phyloP scores from a whole-genome alignment of 192 early-diverging fungal species.

The Backusella psychrophila region DNA sequence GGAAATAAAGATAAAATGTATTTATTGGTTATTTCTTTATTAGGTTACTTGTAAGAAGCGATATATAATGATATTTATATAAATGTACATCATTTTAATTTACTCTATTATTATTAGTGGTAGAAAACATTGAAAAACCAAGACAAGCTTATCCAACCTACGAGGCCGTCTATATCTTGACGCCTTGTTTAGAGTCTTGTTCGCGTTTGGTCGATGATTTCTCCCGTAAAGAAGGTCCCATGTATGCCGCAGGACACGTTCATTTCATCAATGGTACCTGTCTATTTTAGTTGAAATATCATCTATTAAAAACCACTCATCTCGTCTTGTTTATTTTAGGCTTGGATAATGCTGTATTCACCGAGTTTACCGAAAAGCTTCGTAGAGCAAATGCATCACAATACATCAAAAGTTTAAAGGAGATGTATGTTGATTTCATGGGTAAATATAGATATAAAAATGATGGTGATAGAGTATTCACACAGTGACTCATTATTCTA shows the following conservation, averaged over 20 bases:
- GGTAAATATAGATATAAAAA: conserved; percentile 43
- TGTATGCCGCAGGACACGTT: conserved; percentile 62
- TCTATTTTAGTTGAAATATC: not conserved
- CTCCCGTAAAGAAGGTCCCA: conserved; percentile 40
- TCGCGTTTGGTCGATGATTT: conserved; percentile 60
- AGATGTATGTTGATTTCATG: conserved; percentile 82
- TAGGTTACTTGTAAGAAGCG: conserved; percentile 15
- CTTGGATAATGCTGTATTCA: conserved; percentile 60
- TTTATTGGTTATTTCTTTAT: not conserved
- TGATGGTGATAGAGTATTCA: not conserved
- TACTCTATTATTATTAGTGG: conserved; percentile 48
- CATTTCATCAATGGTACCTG: conserved; percentile 50
- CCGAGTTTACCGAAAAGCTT: conserved; percentile 44
- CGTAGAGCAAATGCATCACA: conserved; percentile 51
- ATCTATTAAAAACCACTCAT: not conserved
- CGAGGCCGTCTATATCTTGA: conserved; percentile 62
- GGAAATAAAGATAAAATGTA: not conserved
- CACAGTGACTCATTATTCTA: not conserved
- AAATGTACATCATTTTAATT: too few relatives aligned
- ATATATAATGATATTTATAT: not conserved
- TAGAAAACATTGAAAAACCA: conserved; percentile 58
- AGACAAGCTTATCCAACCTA: conserved; percentile 58
- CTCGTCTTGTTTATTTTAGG: conserved; percentile 37
- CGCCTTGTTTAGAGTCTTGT: conserved; percentile 58
- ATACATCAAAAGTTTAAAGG: conserved; percentile 65